phyloP scores from a whole-genome alignment of 2,329 filamentous ascomycete genomes.

The Penicillium hordei region DNA sequence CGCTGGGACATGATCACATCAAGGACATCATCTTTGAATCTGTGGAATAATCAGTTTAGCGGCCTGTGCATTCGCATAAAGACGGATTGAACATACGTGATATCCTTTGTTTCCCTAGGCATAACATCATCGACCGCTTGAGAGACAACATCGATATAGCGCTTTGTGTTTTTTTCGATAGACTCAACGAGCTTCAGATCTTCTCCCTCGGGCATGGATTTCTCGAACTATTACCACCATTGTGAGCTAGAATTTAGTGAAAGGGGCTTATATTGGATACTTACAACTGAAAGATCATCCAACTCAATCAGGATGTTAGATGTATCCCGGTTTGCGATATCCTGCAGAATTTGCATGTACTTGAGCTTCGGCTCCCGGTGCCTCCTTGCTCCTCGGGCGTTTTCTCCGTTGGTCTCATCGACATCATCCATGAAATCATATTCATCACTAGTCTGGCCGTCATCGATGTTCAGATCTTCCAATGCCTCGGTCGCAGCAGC shows the following conservation, averaged over 20 bases:
- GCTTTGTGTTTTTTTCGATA: slow-evolving; percentile 86
- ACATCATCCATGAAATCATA: slow-evolving; percentile 90
- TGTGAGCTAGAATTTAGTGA: slow-evolving; percentile 2
- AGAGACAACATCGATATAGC: slow-evolving; percentile 91
- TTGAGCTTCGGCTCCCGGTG: slow-evolving; percentile 68
- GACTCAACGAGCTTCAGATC: slow-evolving; percentile 69
- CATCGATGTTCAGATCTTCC: slow-evolving; percentile 80
- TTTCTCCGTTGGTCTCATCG: slow-evolving; percentile 54
- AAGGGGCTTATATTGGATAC: slow-evolving; percentile 2
- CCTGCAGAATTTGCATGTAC: slow-evolving; percentile 84
- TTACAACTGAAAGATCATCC: slow-evolving; percentile 77
- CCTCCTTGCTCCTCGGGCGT: slow-evolving; percentile 49
- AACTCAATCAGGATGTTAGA: slow-evolving; percentile 83
- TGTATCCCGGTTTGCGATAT: slow-evolving; percentile 75
- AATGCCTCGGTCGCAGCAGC: slow-evolving; percentile 75
- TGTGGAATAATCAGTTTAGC: slow-evolving; percentile 38
- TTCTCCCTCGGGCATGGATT: slow-evolving; percentile 67
- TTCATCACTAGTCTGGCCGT: slow-evolving; percentile 82
- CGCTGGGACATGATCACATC: slow-evolving; percentile 96
- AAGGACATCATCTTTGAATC: slow-evolving; percentile 95
- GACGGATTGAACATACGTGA: slow-evolving; percentile 58
- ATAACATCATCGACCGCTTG: slow-evolving; percentile 83
- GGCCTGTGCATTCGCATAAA: neutral
- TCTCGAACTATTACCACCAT: slow-evolving; percentile 64
- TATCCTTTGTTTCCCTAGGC: slow-evolving; percentile 73